phyloP scores from a whole-genome alignment of 75 land plant genomes.

The Cupressus sempervirens region DNA sequence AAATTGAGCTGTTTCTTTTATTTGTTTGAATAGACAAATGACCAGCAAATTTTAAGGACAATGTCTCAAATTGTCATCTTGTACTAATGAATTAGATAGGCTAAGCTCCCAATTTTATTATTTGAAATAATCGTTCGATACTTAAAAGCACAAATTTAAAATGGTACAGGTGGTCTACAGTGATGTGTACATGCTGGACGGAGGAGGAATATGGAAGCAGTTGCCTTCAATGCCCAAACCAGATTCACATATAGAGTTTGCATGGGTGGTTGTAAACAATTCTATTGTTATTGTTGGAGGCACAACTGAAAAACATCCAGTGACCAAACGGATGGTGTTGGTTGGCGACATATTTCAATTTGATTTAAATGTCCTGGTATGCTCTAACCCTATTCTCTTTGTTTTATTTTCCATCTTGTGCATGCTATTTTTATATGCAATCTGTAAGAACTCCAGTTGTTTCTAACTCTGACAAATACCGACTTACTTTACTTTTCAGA shows the following conservation, averaged over 20 bases:
- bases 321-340: slow-evolving; percentile 37
- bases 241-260: slow-evolving; percentile 40
- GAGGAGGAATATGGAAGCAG: slow-evolving; percentile 17
- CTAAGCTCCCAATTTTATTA: background rate
- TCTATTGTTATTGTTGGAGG: slow-evolving; percentile 33
- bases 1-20: too few species aligned
- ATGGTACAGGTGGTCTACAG: slow-evolving; percentile 31
- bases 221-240: slow-evolving; percentile 33
- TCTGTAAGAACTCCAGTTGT: too few species aligned
- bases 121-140: background rate
- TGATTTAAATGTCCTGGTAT: slow-evolving; percentile 17
- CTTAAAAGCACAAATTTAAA: background rate
- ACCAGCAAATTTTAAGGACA: background rate
- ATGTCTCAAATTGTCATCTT: background rate
- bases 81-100: background rate
- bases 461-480: too few species aligned
- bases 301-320: slow-evolving; percentile 35
- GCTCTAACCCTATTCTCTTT: background rate
- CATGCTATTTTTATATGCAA: background rate
- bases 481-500: too few species aligned
- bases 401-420: background rate
- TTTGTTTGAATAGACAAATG: background rate
- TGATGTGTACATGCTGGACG: slow-evolving; percentile 35
- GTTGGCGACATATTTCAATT: slow-evolving; percentile 26
- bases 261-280: slow-evolving; percentile 30